These are phyloP conservation scores for Ophioceras dolichostomum DNA, from an alignment of 2,329 filamentous ascomycete genomes.

Conservation along the genomic window DNA sequence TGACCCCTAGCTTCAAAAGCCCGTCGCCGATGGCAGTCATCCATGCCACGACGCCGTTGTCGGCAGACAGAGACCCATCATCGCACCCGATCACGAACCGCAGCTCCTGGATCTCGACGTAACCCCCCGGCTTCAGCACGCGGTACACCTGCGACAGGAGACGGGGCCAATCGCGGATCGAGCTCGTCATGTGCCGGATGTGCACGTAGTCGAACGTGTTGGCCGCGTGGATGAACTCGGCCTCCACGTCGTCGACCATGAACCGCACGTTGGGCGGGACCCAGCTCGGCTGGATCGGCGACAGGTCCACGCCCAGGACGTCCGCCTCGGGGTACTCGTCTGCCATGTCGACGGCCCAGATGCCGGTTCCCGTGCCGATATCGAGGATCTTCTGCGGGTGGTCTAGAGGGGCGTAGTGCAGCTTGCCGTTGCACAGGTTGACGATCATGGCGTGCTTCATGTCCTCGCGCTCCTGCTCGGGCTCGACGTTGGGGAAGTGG, in stretches of 20 bases:
- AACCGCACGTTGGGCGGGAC: slow-evolving; percentile 49
- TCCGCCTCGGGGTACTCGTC: slow-evolving; percentile 27
- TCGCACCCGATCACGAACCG: slow-evolving; percentile 10
- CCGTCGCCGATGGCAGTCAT: slow-evolving; percentile 17
- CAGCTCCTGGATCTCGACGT: slow-evolving; percentile 12
- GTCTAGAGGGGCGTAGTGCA: slow-evolving; percentile 40
- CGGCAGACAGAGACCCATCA: slow-evolving; percentile 14
- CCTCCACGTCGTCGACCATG: slow-evolving; percentile 50
- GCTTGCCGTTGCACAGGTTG: slow-evolving; percentile 30
- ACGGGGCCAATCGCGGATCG: slow-evolving; percentile 40
- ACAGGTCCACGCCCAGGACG: slow-evolving; percentile 29
- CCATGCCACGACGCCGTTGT: slow-evolving; percentile 25
- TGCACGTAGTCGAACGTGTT: slow-evolving; percentile 50
- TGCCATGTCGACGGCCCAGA: slow-evolving; percentile 45
- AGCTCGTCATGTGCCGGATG: slow-evolving; percentile 23
- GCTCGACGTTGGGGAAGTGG: slow-evolving; percentile 24
- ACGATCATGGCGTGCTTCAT: slow-evolving; percentile 40
- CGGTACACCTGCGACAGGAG: slow-evolving; percentile 31
- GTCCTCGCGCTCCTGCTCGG: slow-evolving; percentile 29
- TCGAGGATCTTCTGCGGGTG: slow-evolving; percentile 39
- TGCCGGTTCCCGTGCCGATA: slow-evolving; percentile 45
- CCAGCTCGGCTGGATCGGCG: slow-evolving; percentile 32
- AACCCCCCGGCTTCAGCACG: slow-evolving; percentile 39
- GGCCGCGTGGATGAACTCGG: slow-evolving; percentile 26
- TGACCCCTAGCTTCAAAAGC: slow-evolving; percentile 20